Conservation (phyloP, 2,329 filamentous ascomycete species). For the Cadophora malorum region DNA sequence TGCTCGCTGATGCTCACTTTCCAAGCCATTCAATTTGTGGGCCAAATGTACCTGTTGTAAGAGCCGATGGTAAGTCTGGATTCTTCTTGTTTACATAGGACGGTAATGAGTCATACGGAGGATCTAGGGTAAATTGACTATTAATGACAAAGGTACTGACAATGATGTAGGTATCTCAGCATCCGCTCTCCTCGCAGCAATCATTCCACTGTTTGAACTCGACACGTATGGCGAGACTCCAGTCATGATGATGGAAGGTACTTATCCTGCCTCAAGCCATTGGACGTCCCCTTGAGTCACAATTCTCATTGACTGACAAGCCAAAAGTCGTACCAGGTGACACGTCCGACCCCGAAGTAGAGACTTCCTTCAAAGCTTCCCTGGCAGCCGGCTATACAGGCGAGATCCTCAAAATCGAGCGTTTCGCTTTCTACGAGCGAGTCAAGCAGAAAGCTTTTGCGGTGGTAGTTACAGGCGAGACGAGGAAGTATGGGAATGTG, state of each 20-base stretch:
- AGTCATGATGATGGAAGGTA: constrained; percentile 16
- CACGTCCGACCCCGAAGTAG: constrained; percentile 1
- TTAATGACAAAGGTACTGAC: no score
- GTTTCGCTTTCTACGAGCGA: constrained; percentile 17
- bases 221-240: constrained; percentile 17
- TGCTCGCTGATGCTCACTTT: constrained; percentile 17
- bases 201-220: constrained; percentile 17
- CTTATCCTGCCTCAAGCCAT: neutral
- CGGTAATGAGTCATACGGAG: no score
- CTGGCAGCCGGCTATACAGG: neutral
- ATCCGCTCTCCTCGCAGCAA: constrained; percentile 17
- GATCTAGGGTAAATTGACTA: no score
- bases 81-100: no score
- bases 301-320: neutral
- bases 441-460: constrained; percentile 18
- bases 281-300: neutral
- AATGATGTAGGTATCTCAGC: constrained; percentile 9
- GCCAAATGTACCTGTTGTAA: constrained; percentile 10
- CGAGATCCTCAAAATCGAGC: constrained; percentile 16
- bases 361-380: neutral
- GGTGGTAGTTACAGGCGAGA: constrained; percentile 14
- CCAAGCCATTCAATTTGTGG: constrained; percentile 19
- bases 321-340: constrained; percentile 11
- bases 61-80: constrained; percentile 4
- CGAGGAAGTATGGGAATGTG: constrained; percentile 19